Base-by-base conservation (phyloP, 2,329 filamentous ascomycete genomes). In the Lachnellula arida region DNA sequence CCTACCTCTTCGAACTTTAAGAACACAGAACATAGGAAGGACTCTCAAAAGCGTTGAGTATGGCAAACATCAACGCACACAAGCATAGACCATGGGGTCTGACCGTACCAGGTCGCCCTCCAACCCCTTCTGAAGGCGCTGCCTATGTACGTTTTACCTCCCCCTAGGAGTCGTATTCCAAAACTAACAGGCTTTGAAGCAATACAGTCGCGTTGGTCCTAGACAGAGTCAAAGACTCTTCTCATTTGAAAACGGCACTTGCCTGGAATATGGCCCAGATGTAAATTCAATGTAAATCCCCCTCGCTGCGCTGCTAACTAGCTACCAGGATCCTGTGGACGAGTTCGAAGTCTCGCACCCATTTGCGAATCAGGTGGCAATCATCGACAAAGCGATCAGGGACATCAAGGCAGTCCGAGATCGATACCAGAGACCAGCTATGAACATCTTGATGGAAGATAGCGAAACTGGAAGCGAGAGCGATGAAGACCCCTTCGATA, bases 121-220 rank as follows among this genome's bases (percentile, higher is more conserved):
- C 54, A 17, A 67, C 65, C 5, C 65, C 65, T 5, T 60, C 54
- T 6, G 65, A 67, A 17, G 65, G 65, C 17, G 52, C 54, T 43
- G 65, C 65, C 4, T 63, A 67, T 34, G 65, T 66, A 63, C 53
- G 44, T 23, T 22, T n/a, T 17, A 9, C 6, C 32, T 7, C 34
- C n/a, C 25, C 47, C 12, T 32, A 4, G 8, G 28, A 32, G 28
- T 11, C 28, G 28, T 32, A 11, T 32, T 8, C 9, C 28, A 32
- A 32, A 32, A 25, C 42, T 40, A 42, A 47, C 14, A 11, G 5
- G 34, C 42, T 37, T 23, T 22, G 23, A 39, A 62, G 62, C 37
- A 52, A 43, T 65, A 65, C 25, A 19, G 15, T 25, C 55, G 62
- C 22, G 40, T 61, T 22, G 62, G 62, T 6, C 51, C 57, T 6